Base-by-base conservation (phyloP, 2,329 filamentous ascomycete species). In the Claviceps fusiformis region DNA sequence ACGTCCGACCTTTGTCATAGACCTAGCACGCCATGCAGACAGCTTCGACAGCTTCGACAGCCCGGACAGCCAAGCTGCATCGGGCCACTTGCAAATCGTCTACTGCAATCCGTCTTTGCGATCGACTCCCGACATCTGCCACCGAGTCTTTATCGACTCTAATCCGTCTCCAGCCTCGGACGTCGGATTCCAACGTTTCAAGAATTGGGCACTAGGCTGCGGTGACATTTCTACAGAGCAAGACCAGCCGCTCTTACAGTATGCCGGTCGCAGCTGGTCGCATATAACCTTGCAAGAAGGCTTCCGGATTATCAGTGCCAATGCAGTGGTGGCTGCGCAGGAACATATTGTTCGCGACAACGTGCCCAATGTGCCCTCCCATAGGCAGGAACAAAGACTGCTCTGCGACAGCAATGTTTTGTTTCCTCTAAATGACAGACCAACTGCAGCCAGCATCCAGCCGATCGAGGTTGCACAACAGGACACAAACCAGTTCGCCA, bases 1-100 rank as follows among this genome's bases (percentile, higher is more conserved):
- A 35, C 67, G 72, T 54, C 70, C 72, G 53, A 69, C 69, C 47
- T 75, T 75, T 48, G 64, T 74, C 55, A 67, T 70, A 50, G 46
- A 29, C n/a, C 10, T 51, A 3, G 63, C 62, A 35, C 53, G 60
- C 9, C 50, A 58, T 29, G 13, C 59, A 27, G 46, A 54, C 24
- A 9, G 49, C 9, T 55, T 58, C 37, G 24, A 24, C 24, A 9
- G 49, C 9, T 55, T 58, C 37, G n/a, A n/a, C n/a, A n/a, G n/a
- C n/a, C n/a, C n/a, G n/a, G 41, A 54, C 19, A 13, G 50, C 7
- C 56, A 59, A 39, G 41, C 47, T 37, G 44, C 43, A 9, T 57
- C 56, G 10, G 44, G 31, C 31, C 52, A 57, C 41, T 45, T 59
- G 52, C 54, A 59, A 35, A 63, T 68, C 48, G 62, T 67, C 27